Conservation (phyloP, 805 yeast species). For the Yamadazyma philogaea region DNA sequence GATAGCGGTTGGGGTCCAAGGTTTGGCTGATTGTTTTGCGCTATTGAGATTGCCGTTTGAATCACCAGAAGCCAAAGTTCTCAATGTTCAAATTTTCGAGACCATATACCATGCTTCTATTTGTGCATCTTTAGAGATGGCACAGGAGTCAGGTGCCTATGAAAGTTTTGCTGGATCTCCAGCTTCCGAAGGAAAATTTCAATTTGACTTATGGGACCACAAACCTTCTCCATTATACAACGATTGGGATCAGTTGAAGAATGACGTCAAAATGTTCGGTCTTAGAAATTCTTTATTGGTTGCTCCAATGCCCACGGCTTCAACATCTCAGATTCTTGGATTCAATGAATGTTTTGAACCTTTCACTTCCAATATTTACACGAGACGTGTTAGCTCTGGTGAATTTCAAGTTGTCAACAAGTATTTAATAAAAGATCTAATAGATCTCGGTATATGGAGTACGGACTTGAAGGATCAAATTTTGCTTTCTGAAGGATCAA, state of each 20-base stretch:
- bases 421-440: slow-evolving; percentile 77
- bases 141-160: slow-evolving; percentile 66
- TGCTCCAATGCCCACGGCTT: slow-evolving; percentile 98
- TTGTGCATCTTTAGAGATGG: slow-evolving; percentile 83
- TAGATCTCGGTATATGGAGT: slow-evolving; percentile 80
- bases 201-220: slow-evolving; percentile 82
- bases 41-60: slow-evolving; percentile 82
- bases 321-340: slow-evolving; percentile 93
- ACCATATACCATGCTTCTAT: slow-evolving; percentile 93
- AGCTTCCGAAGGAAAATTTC: slow-evolving; percentile 78
- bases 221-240: slow-evolving; percentile 73
- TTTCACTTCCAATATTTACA: slow-evolving; percentile 85
- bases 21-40: slow-evolving; percentile 87
- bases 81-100: slow-evolving; percentile 87
- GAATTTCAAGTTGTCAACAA: slow-evolving; percentile 92
- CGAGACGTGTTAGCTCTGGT: slow-evolving; percentile 88
- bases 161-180: slow-evolving; percentile 81
- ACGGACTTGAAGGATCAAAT: slow-evolving; percentile 74
- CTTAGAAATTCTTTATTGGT: slow-evolving; percentile 82
- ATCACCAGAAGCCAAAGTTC: slow-evolving; percentile 67
- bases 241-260: slow-evolving; percentile 78
- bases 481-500: slow-evolving; percentile 77
- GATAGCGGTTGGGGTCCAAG: slow-evolving; percentile 97
- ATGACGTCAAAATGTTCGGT: slow-evolving; percentile 59
- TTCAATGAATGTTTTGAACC: slow-evolving; percentile 97